Percentiles rank a stretch among this genome's conserved stretches.
These are phyloP conservation scores for Metrosideros polymorpha DNA, from an alignment of 441 rosid genomes.

Conservation along the genomic window DNA sequence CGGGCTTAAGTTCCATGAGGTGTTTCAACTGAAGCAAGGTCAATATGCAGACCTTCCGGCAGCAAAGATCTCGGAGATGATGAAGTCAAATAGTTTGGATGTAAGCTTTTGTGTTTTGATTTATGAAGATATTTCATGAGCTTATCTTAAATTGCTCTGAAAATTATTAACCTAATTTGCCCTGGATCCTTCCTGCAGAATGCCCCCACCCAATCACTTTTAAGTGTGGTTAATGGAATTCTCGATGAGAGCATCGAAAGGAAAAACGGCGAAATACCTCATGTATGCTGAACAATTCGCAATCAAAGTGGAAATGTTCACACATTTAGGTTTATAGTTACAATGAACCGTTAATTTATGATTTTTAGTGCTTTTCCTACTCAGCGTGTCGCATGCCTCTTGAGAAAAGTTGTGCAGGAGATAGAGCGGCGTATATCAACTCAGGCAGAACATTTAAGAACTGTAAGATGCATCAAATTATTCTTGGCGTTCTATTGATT, in stretches of 20 bases:
- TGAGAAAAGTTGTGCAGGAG: conserved; percentile 86
- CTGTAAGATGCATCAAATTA: conserved; percentile 28
- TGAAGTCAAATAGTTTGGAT: conserved; percentile 3
- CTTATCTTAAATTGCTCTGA: not conserved
- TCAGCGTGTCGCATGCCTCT: conserved; percentile 72
- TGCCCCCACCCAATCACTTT: conserved; percentile 87
- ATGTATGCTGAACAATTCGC: conserved; percentile 32
- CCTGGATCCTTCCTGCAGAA: conserved; percentile 31
- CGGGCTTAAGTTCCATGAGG: conserved; percentile 2
- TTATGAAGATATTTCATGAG: not conserved
- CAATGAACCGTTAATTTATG: not conserved
- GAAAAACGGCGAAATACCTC: conserved; percentile 68
- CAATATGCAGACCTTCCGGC: conserved; percentile 2
- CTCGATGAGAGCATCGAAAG: conserved; percentile 74
- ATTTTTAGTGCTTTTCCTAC: not conserved
- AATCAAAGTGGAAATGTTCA: not conserved
- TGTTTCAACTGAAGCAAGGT: conserved; percentile 8
- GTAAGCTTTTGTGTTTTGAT: not conserved
- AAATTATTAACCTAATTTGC: not conserved
- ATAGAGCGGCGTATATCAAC: conserved; percentile 92
- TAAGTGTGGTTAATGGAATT: conserved; percentile 74
- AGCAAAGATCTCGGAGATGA: conserved; percentile 6
- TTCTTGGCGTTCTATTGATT: not conserved
- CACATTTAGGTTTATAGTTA: not conserved
- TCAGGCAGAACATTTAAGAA: conserved; percentile 88